Evolutionary conservation across 768 basidiomycete genomes (phyloP), one percentile per base, ranked within the genome.

Genomic region (Auricularia sp.): DNA sequence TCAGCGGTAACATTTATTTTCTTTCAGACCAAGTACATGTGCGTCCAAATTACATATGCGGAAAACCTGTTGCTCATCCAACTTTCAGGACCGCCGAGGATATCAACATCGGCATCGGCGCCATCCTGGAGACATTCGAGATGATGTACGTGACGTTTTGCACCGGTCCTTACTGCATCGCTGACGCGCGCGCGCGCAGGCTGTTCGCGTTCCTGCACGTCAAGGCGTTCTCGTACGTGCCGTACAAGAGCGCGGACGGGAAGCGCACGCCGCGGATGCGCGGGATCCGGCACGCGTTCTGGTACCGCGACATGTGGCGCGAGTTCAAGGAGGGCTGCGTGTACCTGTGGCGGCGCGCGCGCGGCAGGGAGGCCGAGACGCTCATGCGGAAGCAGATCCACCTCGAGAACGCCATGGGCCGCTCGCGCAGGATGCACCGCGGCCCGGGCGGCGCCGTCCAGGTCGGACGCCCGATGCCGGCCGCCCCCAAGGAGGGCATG

Each of bases 201-300:
- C 67, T 86, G 33, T 88, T 89, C 69, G 85, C 85, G 3, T 81
- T 88, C 62, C 71, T 90, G 4, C 90, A 92, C 73, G 77, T 92
- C 72, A 78, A 79, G 58, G 88, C 88, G 3, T 92, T 90, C 75
- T 81, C 83, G 14, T 90, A 90, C 74, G 82, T 81, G 68, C 81
- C 82, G 1, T 90, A 90, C 73, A 74, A 72, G 29, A 75, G 76
- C 7, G 64, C 68, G 3, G 64, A 74, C 0, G 71, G 71, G 58
- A 75, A 77, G 3, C 75, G 74, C 29, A 88, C 86, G 5, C 76
- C 83, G n/a, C 82, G 83, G 34, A 74, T 82, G 69, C 80, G 78
- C 21, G 81, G 88, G 3, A 78, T 90, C 21, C 76, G 77, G 0
- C 84, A 90, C 70, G 87, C 83, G 5, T 77, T 91, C 73, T 84